These are phyloP conservation scores for Pseudevernia furfuracea DNA, from an alignment of 495 filamentous ascomycete species.

Conservation along the genomic window DNA sequence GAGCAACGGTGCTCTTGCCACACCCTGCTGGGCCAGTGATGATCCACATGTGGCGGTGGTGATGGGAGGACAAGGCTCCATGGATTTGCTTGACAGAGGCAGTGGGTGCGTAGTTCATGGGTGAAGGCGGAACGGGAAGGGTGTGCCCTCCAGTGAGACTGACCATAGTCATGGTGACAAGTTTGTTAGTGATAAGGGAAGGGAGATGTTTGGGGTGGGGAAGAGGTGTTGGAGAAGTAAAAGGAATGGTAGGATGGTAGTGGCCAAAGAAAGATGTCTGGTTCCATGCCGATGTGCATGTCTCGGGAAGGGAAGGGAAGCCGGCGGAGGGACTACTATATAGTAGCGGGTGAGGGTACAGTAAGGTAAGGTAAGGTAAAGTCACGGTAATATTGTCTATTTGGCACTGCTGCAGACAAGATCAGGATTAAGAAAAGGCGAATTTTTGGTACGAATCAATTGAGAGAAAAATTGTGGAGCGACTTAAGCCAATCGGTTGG, in stretches of 20 bases:
- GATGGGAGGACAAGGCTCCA: slow-evolving; percentile 26
- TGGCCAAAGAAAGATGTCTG: background rate
- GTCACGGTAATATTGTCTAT: background rate
- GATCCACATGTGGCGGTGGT: slow-evolving; percentile 82
- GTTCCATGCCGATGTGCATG: slow-evolving; percentile 3
- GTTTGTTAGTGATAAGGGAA: background rate
- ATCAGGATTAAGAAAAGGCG: background rate
- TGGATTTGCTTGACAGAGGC: slow-evolving; percentile 26
- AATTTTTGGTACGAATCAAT: background rate
- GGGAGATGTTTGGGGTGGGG: background rate
- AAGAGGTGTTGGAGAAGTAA: background rate
- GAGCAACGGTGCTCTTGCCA: slow-evolving; percentile 89
- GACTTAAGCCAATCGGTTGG: slow-evolving; percentile 11
- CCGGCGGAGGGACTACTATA: background rate
- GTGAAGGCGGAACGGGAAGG: slow-evolving; percentile 21
- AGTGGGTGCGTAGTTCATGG: slow-evolving; percentile 23
- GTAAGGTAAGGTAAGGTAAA: background rate
- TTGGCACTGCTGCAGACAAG: background rate
- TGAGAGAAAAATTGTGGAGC: background rate
- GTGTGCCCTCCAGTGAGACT: slow-evolving; percentile 34
- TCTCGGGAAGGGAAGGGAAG: slow-evolving; percentile 7
- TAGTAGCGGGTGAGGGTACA: slow-evolving; percentile 1
- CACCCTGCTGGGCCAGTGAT: slow-evolving; percentile 97
- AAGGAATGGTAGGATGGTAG: background rate
- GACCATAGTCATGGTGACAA: slow-evolving; percentile 35